Evolutionary conservation across 2,329 filamentous ascomycete species (phyloP), one percentile per base, ranked within the genome.

Genomic region (Amphichorda felina): DNA sequence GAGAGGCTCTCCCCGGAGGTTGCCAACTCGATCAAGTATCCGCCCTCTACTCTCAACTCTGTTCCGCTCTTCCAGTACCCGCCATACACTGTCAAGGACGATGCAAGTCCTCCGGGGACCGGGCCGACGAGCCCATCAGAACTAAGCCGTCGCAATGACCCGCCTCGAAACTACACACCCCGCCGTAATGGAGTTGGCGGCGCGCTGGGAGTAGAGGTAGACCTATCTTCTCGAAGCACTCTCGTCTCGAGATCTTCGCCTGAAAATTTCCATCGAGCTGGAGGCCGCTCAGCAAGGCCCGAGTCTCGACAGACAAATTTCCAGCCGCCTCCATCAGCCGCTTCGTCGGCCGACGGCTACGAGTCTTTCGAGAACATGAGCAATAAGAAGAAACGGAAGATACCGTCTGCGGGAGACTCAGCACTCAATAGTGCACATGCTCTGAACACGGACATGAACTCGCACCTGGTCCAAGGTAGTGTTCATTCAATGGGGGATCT

Each of bases 361-460:
- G 91, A 98, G 56, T 91, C 86, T 6, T 94, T 95, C 49, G 91
- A 98, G 58, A 96, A 96, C 50, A 94, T 86, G 25, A 96, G 94
- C 57, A 98, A 98, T 55, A 98, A 98, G 61, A 98, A 96, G 66
- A 96, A 98, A 60, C 75, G 91, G 46, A 98, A 98, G 61, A 96
- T 98, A 26, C 91, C 91, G 0, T 87, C 87, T 0, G 86, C 85
- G 8, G 82, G 84, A 14, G 82, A 84, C 48, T 67, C 77, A 11
- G 72, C 57, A 4, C 45, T 68, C 15, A 63, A 60, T 34, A 57
- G 59, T 3, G 49, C 54, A 6, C 66, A 70, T 40, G 45, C 42
- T 11, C 39, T 55, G 13, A 50, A 48, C 27, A 45, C 42, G 34
- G 56, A 59, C 24, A 76, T 50, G 66, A 76, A 42, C 34, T 45